Base-by-base conservation (phyloP, 768 basidiomycete species). In the Suillus spraguei region DNA sequence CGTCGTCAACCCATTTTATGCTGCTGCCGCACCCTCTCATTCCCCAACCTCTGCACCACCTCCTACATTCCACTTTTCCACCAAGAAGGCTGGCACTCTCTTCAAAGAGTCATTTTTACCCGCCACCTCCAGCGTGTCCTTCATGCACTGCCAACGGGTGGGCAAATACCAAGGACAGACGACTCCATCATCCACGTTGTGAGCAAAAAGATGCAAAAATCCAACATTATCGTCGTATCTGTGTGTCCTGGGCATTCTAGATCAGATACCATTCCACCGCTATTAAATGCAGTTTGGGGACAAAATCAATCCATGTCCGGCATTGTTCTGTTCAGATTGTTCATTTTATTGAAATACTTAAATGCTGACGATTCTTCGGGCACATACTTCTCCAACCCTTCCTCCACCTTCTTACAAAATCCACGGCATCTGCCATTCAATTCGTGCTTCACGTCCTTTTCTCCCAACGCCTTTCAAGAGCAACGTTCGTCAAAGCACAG, bases 1-100 rank as follows among this genome's bases (percentile, higher is more conserved):
- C 62, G 81, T 95, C 49, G 84, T 96, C 71, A 94, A 95, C 63
- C 94, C 95, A 2, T 93, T 94, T 67, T 97, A 97, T 68, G 88
- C 94, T 2, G 93, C 95, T 1, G 90, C 92, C 0, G 79, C 85
- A 4, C 81, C 84, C 5, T 67, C 77, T 5, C 78, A 82, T 68
- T 67, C 77, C 44, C 11, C 71, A 4, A 66, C 71, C 62, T 77
- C 63, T 46, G 65, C 20, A 52, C 78, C 68, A 66, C 66, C 66
- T 63, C 73, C 70, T 10, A 69, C 72, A 4, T 65, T 17, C 66
- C 71, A 2, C 56, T 83, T 10, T 79, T 88, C 67, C 74, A 85
- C 20, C 72, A 73, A 6, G 91, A 94, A 75, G 90, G 91, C 22
- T 79, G 78, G 36, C 80, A 90, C 53, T 82, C 91, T 2, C 77